phyloP scores from a whole-genome alignment of 352 stramenopile species.

The Pythium rhizo-oryzae region DNA sequence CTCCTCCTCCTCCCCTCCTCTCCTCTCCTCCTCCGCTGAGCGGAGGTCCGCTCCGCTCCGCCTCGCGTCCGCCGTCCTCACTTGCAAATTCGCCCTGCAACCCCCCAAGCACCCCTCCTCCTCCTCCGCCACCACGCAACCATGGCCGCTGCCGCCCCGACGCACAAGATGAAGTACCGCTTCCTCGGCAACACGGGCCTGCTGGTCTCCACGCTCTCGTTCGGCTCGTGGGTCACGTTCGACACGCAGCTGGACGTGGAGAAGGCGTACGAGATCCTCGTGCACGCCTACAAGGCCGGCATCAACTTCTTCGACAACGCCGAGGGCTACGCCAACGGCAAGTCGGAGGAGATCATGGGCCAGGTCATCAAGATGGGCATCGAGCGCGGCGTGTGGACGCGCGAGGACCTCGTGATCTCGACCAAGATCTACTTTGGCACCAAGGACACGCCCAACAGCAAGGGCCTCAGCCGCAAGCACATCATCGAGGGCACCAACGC shows the following conservation, averaged over 20 bases:
- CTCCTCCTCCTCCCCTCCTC: too few species aligned
- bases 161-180: constrained; percentile 49
- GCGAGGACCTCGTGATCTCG: constrained; percentile 61
- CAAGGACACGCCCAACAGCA: constrained; percentile 35
- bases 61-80: not conserved
- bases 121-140: constrained; percentile 1
- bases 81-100: not conserved
- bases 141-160: constrained; percentile 8
- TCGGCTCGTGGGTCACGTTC: constrained; percentile 51
- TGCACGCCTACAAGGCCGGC: constrained; percentile 52
- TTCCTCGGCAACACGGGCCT: constrained; percentile 51
- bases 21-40: too few species aligned
- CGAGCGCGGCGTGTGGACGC: constrained; percentile 37
- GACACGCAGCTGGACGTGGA: constrained; percentile 46
- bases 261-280: constrained; percentile 53
- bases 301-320: constrained; percentile 74
- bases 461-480: constrained; percentile 32
- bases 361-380: constrained; percentile 51
- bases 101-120: not conserved
- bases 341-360: constrained; percentile 50
- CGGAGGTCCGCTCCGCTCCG: not conserved
- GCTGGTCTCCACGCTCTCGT: constrained; percentile 50
- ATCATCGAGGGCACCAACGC: constrained; percentile 42
- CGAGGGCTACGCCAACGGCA: constrained; percentile 46
- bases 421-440: constrained; percentile 69